These are phyloP conservation scores for Diaporthe capsici DNA, from an alignment of 2,329 filamentous ascomycete genomes.

Conservation along the genomic window DNA sequence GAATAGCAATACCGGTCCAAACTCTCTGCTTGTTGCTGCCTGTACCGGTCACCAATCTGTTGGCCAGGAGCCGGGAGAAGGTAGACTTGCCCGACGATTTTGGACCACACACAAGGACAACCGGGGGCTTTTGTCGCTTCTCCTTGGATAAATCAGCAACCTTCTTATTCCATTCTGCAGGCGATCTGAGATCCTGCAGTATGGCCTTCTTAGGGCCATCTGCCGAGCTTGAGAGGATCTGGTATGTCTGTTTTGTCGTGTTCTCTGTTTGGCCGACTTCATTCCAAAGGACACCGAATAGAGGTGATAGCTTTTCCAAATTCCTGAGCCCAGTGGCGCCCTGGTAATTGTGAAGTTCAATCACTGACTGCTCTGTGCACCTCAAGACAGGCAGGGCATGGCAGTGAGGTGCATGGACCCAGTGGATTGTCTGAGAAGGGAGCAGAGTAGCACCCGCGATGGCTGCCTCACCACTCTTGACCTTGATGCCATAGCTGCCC, in stretches of 20 bases:
- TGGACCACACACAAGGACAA: slow-evolving; percentile 75
- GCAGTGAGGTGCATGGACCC: slow-evolving; percentile 77
- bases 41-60: slow-evolving; percentile 72
- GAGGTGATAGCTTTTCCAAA: slow-evolving; percentile 73
- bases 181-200: slow-evolving; percentile 69
- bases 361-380: slow-evolving; percentile 61
- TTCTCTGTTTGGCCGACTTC: slow-evolving; percentile 48
- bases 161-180: slow-evolving; percentile 73
- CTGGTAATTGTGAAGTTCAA: slow-evolving; percentile 71
- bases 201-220: slow-evolving; percentile 64
- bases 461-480: slow-evolving; percentile 73
- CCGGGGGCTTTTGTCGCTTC: slow-evolving; percentile 53
- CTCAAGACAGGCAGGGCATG: slow-evolving; percentile 79
- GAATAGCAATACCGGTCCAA: slow-evolving; percentile 64
- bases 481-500: slow-evolving; percentile 76
- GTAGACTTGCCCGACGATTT: slow-evolving; percentile 84
- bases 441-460: slow-evolving; percentile 75
- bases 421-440: slow-evolving; percentile 61
- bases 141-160: slow-evolving; percentile 61
- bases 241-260: slow-evolving; percentile 32
- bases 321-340: slow-evolving; percentile 63
- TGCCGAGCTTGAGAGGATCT: slow-evolving; percentile 61
- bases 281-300: slow-evolving; percentile 78
- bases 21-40: slow-evolving; percentile 45
- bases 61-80: slow-evolving; percentile 76